Percentiles rank a stretch among this genome's conserved stretches.
Evolutionary conservation across 176 grass and related monocot species (phyloP).

Genomic region (Poa annua): DNA sequence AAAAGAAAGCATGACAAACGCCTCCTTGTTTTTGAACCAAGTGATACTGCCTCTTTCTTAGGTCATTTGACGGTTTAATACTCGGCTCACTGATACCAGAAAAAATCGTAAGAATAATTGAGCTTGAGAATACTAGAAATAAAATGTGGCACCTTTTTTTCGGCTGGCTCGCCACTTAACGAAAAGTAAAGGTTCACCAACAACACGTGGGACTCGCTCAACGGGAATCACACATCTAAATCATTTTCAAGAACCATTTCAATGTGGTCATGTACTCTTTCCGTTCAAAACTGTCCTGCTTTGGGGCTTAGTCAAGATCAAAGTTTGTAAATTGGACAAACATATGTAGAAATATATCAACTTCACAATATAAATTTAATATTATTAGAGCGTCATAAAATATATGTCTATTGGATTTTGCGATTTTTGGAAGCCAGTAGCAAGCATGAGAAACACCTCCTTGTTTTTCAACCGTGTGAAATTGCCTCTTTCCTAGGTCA

Average conservation of each 20-base stretch:
- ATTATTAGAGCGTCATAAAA: no score
- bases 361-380: no score
- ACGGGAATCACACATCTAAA: background rate
- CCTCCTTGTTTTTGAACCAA: background rate
- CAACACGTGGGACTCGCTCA: conserved; percentile 2
- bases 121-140: background rate
- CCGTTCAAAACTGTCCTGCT: no score
- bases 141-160: background rate
- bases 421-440: conserved; percentile 27
- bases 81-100: background rate
- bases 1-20: background rate
- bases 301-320: no score
- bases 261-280: background rate
- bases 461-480: background rate
- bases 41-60: conserved; percentile 7
- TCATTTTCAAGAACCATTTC: background rate
- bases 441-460: background rate
- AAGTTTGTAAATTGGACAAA: no score
- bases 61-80: background rate
- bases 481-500: conserved; percentile 21
- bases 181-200: background rate
- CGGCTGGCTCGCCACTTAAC: background rate
- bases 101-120: background rate
- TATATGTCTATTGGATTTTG: conserved; percentile 26
- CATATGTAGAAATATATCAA: no score